Percentiles rank a stretch among this genome's conserved stretches.
Conservation (phyloP, 2,329 filamentous ascomycete genomes). For the Periconia sp. region DNA sequence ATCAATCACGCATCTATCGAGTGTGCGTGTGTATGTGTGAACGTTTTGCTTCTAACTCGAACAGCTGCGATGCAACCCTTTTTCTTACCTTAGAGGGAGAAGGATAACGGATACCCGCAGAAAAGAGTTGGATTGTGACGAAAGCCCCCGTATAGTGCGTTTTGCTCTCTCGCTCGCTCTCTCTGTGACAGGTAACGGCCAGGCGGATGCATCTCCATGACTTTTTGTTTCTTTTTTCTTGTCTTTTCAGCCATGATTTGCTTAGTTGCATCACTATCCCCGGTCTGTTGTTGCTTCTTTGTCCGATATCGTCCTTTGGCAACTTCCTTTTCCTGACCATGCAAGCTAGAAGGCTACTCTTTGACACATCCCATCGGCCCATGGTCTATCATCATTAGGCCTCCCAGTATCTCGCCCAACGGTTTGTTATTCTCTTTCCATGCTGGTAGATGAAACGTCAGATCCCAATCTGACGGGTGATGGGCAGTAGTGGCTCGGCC, state of each 20-base stretch:
- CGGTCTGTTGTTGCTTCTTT: not conserved
- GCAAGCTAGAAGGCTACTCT: too few species aligned
- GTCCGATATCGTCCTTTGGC: not conserved
- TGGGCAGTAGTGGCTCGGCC: conserved; percentile 39
- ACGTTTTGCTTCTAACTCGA: conserved; percentile 10
- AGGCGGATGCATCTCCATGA: not conserved
- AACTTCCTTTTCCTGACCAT: not conserved
- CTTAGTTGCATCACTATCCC: not conserved
- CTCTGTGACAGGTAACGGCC: conserved; percentile 41
- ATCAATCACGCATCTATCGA: not conserved
- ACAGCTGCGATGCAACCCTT: conserved; percentile 6
- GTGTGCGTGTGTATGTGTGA: not conserved
- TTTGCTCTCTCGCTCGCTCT: conserved; percentile 6
- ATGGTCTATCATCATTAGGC: not conserved
- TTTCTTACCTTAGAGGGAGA: not conserved
- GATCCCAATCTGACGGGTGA: conserved; percentile 31
- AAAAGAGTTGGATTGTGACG: not conserved
- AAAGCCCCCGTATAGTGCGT: conserved; percentile 14
- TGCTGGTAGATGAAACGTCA: conserved; percentile 44
- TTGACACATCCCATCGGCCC: too few species aligned
- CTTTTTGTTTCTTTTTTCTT: not conserved
- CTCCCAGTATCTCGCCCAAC: not conserved
- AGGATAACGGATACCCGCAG: not conserved
- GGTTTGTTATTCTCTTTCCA: conserved; percentile 1
- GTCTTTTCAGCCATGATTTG: not conserved